phyloP scores from a whole-genome alignment of 1,139 yeast genomes.

The Magnusiomyces tetraspermus region DNA sequence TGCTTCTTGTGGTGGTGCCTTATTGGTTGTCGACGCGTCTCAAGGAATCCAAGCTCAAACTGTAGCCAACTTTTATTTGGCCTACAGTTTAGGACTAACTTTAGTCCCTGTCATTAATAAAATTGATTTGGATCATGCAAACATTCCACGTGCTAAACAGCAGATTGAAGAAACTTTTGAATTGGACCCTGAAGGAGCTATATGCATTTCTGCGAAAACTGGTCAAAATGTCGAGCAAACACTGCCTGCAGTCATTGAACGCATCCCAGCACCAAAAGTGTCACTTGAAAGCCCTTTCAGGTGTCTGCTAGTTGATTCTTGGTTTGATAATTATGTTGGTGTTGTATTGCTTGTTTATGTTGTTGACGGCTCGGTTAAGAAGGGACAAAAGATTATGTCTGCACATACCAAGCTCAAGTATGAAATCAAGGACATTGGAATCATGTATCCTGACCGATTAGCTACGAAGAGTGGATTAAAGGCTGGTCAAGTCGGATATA shows the following conservation, averaged over 20 bases:
- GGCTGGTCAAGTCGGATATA: slow-evolving; percentile 93
- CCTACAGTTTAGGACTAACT: slow-evolving; percentile 74
- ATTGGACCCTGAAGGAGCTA: slow-evolving; percentile 60
- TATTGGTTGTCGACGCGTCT: slow-evolving; percentile 82
- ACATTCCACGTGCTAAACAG: slow-evolving; percentile 67
- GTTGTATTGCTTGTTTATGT: slow-evolving; percentile 81
- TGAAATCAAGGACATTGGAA: slow-evolving; percentile 87
- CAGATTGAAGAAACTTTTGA: slow-evolving; percentile 83
- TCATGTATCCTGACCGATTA: slow-evolving; percentile 83
- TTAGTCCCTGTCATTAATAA: slow-evolving; percentile 86
- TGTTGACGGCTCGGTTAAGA: slow-evolving; percentile 69
- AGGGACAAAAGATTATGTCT: slow-evolving; percentile 66
- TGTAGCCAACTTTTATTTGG: slow-evolving; percentile 87
- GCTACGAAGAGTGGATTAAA: slow-evolving; percentile 47
- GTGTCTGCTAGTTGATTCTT: slow-evolving; percentile 82
- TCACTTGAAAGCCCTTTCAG: slow-evolving; percentile 47
- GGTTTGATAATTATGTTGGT: slow-evolving; percentile 93
- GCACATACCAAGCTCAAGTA: slow-evolving; percentile 70
- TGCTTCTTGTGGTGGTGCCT: slow-evolving; percentile 94
- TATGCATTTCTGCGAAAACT: slow-evolving; percentile 87
- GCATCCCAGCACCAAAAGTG: slow-evolving; percentile 69
- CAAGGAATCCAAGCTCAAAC: slow-evolving; percentile 98
- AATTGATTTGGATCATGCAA: slow-evolving; percentile 83
- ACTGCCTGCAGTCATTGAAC: slow-evolving; percentile 68
- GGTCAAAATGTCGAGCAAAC: slow-evolving; percentile 70